Conservation (phyloP, 179 eudicot genomes). For the Spinacia oleracea region DNA sequence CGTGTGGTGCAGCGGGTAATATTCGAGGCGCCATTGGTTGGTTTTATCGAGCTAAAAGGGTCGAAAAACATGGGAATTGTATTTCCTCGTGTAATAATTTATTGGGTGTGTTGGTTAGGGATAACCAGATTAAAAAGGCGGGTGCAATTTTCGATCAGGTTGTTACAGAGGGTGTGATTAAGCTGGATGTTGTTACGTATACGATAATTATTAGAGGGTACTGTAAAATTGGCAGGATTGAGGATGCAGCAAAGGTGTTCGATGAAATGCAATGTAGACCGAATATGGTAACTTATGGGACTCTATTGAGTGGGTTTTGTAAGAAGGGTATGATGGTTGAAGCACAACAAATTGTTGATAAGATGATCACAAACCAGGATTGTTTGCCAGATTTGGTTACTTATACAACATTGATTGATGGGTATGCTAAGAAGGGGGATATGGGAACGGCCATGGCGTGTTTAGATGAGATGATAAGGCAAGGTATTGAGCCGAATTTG, state of each 20-base stretch:
- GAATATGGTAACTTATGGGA: conserved; percentile 50
- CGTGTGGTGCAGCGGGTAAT: not conserved
- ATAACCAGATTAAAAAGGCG: not conserved
- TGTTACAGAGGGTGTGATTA: conserved; percentile 15
- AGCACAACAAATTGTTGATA: conserved; percentile 46
- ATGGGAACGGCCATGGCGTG: conserved; percentile 52
- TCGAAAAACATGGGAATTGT: not conserved
- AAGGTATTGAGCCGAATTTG: conserved; percentile 53
- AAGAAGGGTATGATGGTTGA: conserved; percentile 41
- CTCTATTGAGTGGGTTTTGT: conserved; percentile 56
- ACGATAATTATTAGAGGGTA: conserved; percentile 24
- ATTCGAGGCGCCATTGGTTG: conserved; percentile 13
- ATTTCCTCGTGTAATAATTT: conserved; percentile 18
- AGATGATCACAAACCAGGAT: conserved; percentile 34
- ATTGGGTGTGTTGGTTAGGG: conserved; percentile 17
- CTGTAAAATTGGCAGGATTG: conserved; percentile 15
- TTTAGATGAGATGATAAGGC: conserved; percentile 53
- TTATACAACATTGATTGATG: conserved; percentile 62
- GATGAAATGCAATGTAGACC: conserved; percentile 43
- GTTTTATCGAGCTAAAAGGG: conserved; percentile 21
- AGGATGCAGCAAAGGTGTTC: conserved; percentile 31
- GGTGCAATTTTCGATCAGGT: conserved; percentile 1
- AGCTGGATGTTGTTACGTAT: conserved; percentile 10
- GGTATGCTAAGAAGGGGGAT: conserved; percentile 60
- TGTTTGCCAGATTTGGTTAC: conserved; percentile 53